Conservation (phyloP, 176 grass and related monocot species). For the Cenchrus americanus region DNA sequence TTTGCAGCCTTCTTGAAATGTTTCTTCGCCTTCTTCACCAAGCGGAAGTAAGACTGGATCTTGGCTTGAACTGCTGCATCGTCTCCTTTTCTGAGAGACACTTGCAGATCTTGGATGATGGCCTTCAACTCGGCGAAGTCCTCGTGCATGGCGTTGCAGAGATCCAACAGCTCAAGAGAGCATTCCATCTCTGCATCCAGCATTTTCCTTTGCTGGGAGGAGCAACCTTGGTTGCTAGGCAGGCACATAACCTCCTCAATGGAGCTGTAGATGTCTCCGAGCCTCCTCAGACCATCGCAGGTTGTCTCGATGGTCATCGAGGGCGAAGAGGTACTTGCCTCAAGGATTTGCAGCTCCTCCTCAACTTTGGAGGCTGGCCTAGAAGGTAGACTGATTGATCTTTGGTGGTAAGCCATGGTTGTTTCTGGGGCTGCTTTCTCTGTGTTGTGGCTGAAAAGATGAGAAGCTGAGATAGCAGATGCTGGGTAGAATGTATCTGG, state of each 20-base stretch:
- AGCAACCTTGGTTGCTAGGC: conserved; percentile 46
- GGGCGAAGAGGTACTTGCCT: conserved; percentile 35
- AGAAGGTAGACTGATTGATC: conserved; percentile 57
- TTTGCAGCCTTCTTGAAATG: conserved; percentile 56
- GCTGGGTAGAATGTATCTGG: conserved; percentile 35
- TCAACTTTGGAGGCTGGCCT: conserved; percentile 42
- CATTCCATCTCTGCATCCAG: conserved; percentile 55
- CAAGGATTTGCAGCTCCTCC: conserved; percentile 53
- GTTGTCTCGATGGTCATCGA: conserved; percentile 29
- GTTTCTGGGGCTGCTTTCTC: conserved; percentile 26
- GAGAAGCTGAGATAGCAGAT: not conserved
- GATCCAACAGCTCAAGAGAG: conserved; percentile 53
- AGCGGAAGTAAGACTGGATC: conserved; percentile 47
- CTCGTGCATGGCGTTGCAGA: conserved; percentile 54
- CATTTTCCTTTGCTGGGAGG: conserved; percentile 47
- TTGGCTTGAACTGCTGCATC: conserved; percentile 27
- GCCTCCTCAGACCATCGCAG: conserved; percentile 47
- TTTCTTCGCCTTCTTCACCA: conserved; percentile 64
- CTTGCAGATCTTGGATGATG: conserved; percentile 53
- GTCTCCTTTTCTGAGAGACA: conserved; percentile 53
- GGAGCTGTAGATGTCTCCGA: conserved; percentile 46
- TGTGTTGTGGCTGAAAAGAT: conserved; percentile 28
- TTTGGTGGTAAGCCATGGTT: conserved; percentile 52
- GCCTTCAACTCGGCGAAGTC: conserved; percentile 49
- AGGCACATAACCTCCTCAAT: conserved; percentile 53